These are phyloP conservation scores for Ilex aquifolium DNA, from an alignment of 257 asterid genomes.

Conservation along the genomic window DNA sequence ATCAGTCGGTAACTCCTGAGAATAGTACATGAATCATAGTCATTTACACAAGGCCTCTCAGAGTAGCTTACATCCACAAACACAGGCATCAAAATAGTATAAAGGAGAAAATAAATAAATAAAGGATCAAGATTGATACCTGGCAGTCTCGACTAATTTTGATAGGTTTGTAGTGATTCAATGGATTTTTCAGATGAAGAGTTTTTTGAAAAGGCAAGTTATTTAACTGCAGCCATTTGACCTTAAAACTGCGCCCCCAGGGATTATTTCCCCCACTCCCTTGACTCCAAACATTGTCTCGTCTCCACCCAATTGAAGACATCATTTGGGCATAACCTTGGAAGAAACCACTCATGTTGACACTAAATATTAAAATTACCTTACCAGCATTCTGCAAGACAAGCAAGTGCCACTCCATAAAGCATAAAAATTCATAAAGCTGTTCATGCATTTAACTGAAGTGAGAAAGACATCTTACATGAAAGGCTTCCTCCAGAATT, in stretches of 20 bases:
- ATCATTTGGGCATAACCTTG: conserved; percentile 99
- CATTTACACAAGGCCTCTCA: conserved; percentile 19
- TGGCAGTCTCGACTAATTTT: conserved; percentile 97
- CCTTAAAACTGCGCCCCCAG: conserved; percentile 90
- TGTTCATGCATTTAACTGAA: conserved; percentile 10
- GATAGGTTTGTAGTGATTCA: conserved; percentile 86
- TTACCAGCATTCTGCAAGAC: conserved; percentile 83
- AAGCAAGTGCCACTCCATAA: conserved; percentile 11
- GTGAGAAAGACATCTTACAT: conserved; percentile 48
- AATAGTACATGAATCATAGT: conserved; percentile 24
- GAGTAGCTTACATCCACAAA: conserved; percentile 10
- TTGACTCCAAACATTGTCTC: conserved; percentile 79
- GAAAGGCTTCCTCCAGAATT: conserved; percentile 91
- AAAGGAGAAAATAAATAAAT: neutral
- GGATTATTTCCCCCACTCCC: conserved; percentile 69
- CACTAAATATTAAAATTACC: conserved; percentile 94
- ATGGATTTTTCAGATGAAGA: conserved; percentile 88
- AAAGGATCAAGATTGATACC: conserved; percentile 29
- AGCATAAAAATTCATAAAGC: conserved; percentile 1
- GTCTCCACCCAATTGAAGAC: conserved; percentile 83
- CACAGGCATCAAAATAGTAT: neutral
- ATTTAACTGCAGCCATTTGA: conserved; percentile 72
- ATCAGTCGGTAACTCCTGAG: conserved; percentile 84
- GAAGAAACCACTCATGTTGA: conserved; percentile 95
- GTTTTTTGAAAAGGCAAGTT: conserved; percentile 85